These are phyloP conservation scores for Tricholoma bakamatsutake DNA, from an alignment of 768 basidiomycete genomes.

Conservation along the genomic window DNA sequence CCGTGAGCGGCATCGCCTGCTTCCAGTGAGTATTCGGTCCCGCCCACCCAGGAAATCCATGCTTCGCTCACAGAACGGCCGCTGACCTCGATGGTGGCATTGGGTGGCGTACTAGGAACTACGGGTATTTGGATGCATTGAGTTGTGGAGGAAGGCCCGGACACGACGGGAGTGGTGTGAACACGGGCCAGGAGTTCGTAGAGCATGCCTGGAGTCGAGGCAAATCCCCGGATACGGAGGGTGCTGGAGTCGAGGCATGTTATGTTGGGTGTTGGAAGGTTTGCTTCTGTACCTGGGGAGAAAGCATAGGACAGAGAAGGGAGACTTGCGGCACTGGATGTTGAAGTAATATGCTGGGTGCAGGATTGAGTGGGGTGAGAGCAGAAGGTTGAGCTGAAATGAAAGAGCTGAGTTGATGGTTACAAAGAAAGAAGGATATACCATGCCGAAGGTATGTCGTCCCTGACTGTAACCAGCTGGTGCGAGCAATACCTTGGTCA, in stretches of 20 bases:
- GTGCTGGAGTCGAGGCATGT: conserved; percentile 55
- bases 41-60: conserved; percentile 72
- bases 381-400: conserved; percentile 44
- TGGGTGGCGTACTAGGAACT: conserved; percentile 26
- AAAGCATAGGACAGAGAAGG: conserved; percentile 44
- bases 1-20: conserved; percentile 50
- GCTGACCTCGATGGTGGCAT: conserved; percentile 44
- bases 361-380: conserved; percentile 61
- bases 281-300: conserved; percentile 36
- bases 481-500: conserved; percentile 51
- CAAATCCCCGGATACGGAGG: conserved; percentile 47
- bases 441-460: conserved; percentile 44
- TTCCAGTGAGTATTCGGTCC: conserved; percentile 59
- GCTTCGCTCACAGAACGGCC: conserved; percentile 38
- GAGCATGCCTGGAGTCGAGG: conserved; percentile 48
- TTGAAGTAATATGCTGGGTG: conserved; percentile 44
- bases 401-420: not conserved
- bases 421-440: not conserved
- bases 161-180: conserved; percentile 10
- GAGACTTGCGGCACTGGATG: conserved; percentile 18
- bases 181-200: conserved; percentile 61
- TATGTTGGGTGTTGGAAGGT: conserved; percentile 50
- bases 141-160: conserved; percentile 14
- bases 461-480: conserved; percentile 53
- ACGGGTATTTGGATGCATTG: conserved; percentile 29